Percentiles rank a stretch among this genome's conserved stretches.
Evolutionary conservation across 2,329 filamentous ascomycete species (phyloP).

Genomic region (Phialophora expanda): DNA sequence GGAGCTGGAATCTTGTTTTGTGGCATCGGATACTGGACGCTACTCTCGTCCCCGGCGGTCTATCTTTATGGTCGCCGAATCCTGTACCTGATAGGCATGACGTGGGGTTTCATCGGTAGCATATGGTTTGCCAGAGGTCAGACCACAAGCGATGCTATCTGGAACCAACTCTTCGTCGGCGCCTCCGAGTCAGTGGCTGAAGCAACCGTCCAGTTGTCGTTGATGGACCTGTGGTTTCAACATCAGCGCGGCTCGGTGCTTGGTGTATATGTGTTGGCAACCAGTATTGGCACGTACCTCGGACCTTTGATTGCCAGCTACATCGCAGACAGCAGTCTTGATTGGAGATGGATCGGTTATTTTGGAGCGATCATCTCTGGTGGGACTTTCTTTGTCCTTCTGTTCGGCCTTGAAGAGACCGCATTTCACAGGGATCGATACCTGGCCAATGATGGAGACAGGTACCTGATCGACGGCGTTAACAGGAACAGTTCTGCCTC

Average conservation of each 20-base stretch:
- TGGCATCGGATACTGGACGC: constrained; percentile 61
- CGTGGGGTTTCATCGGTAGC: constrained; percentile 57
- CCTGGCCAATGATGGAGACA: constrained; percentile 32
- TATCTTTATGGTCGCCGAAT: constrained; percentile 62
- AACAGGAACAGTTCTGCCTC: constrained; percentile 23
- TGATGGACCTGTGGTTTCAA: constrained; percentile 64
- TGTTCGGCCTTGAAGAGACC: constrained; percentile 61
- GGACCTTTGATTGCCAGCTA: constrained; percentile 61
- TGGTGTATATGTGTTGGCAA: constrained; percentile 62
- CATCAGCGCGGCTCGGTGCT: constrained; percentile 62
- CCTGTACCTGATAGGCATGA: constrained; percentile 60
- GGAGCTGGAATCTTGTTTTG: constrained; percentile 63
- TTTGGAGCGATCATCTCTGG: constrained; percentile 58
- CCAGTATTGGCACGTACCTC: constrained; percentile 62
- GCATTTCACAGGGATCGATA: constrained; percentile 33
- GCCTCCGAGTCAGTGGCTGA: constrained; percentile 63
- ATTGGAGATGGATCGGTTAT: constrained; percentile 63
- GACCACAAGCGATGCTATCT: constrained; percentile 55
- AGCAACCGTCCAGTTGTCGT: constrained; percentile 62
- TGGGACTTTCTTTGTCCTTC: constrained; percentile 55
- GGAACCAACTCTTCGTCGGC: constrained; percentile 63
- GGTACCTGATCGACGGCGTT: constrained; percentile 31
- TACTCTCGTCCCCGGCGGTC: constrained; percentile 59
- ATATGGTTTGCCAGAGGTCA: constrained; percentile 60
- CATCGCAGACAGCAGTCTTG: constrained; percentile 53